These are phyloP conservation scores for Tetrahymena malaccensis DNA, from an alignment of 73 alveolate genomes.

Conservation along the genomic window DNA sequence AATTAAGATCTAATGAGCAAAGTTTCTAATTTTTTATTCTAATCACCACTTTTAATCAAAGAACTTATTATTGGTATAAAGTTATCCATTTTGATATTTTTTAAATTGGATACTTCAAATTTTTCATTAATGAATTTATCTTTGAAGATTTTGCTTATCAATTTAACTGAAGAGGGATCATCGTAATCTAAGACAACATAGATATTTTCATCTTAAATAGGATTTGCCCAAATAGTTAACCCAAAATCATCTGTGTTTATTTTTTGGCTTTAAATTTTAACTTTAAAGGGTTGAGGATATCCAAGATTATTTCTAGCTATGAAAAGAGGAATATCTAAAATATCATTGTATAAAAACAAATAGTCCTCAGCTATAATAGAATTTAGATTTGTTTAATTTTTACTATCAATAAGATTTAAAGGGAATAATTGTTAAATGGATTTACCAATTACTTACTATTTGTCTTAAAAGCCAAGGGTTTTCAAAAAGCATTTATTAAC, in stretches of 20 bases:
- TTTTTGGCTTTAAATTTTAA: background rate
- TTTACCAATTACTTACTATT: background rate
- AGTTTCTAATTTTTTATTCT: background rate
- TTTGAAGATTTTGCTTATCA: background rate
- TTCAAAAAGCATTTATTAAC: background rate
- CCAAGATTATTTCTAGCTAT: background rate
- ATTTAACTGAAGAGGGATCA: background rate
- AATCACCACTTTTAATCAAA: background rate
- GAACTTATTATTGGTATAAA: background rate
- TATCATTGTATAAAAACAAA: background rate
- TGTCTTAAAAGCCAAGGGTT: background rate
- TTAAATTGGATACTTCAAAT: background rate
- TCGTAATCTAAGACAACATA: background rate
- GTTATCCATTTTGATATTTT: background rate
- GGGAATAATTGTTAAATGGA: background rate
- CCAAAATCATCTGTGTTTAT: background rate
- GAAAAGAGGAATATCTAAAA: background rate
- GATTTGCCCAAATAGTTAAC: background rate
- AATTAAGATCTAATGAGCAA: background rate
- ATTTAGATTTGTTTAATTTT: background rate
- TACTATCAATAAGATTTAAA: background rate
- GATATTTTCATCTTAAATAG: background rate
- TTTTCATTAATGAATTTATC: background rate
- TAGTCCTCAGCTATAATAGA: background rate
- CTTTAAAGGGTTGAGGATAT: background rate